Base-by-base conservation (phyloP, 192 early-diverging fungal species). In the Entrophospora sp. region DNA sequence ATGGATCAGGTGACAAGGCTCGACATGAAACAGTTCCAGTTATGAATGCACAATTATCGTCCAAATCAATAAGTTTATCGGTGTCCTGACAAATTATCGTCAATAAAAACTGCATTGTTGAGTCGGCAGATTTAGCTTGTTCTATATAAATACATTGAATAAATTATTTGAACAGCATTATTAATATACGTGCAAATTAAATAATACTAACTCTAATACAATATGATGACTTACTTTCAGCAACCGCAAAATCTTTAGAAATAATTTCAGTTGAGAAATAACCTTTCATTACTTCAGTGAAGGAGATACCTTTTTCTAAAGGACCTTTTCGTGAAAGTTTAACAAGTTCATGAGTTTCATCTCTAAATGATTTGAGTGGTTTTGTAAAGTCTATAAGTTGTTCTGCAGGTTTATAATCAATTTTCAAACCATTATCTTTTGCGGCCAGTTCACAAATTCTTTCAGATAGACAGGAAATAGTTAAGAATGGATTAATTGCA, bases 401-500 rank as follows among this genome's bases (percentile, higher is more conserved):
- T 28, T 57, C 25, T 7, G 69, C 66, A n/a, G 67, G 64, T 8
- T 67, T 66, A 49, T 77, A 77, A 49, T 77, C 66, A 66, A 77
- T 77, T 35, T 60, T 68, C 71, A 64, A 77, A 10, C 62, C 67
- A 34, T 63, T 68, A 31, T 78, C 77, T 43, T 71, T 64, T 1
- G 72, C 70, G 28, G 72, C 49, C 13, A 68, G 27, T 20, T 67
- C 64, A 42, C 64, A 71, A 20, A 77, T 68, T 49, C 77, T 64
- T 49, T 80, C 78, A 2, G 77, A 68, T 18, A 80, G 52, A 12
- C 68, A 74, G 51, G 67, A 71, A 38, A 80, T 80, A 8, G 78
- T 79, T 30, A 78, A 68, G 62, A 78, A 77, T 7, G 78, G 78
- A 71, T 80, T 80, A 3, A 80, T 75, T 8, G 74, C 78, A 32